Percentiles rank a stretch among this genome's conserved stretches.
Evolutionary conservation across 495 filamentous ascomycete species (phyloP).

Genomic region (Staphylotrichum longicolle): DNA sequence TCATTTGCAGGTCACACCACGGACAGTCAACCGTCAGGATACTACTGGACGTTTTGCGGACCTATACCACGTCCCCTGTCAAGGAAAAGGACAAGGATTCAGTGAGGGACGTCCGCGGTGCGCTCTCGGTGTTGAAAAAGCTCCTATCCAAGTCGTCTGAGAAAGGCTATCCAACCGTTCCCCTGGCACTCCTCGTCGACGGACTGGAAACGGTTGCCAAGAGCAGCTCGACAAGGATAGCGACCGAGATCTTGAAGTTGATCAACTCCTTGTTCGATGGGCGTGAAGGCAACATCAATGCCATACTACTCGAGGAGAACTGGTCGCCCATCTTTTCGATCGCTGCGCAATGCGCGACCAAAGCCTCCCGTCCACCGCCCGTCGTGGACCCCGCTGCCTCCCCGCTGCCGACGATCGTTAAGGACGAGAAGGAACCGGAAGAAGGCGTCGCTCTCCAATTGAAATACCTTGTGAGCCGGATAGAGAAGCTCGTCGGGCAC

Average conservation of each 20-base stretch:
- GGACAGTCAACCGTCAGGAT: slow-evolving; percentile 66
- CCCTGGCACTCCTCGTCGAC: slow-evolving; percentile 55
- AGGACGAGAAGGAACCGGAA: slow-evolving; percentile 32
- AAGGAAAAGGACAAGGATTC: slow-evolving; percentile 54
- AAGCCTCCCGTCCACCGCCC: slow-evolving; percentile 32
- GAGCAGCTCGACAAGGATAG: slow-evolving; percentile 48
- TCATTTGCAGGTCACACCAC: slow-evolving; percentile 75
- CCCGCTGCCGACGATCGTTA: slow-evolving; percentile 12
- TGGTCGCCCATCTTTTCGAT: slow-evolving; percentile 52
- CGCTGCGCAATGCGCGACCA: slow-evolving; percentile 44
- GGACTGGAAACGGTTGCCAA: slow-evolving; percentile 59
- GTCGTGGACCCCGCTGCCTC: slow-evolving; percentile 15
- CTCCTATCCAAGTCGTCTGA: slow-evolving; percentile 56
- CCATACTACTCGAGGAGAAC: slow-evolving; percentile 51
- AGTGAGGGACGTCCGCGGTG: slow-evolving; percentile 61
- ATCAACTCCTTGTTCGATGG: slow-evolving; percentile 51
- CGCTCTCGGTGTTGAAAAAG: slow-evolving; percentile 67
- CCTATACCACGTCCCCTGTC: slow-evolving; percentile 45
- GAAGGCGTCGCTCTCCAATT: slow-evolving; percentile 40
- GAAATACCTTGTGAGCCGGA: slow-evolving; percentile 36
- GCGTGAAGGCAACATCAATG: slow-evolving; percentile 41
- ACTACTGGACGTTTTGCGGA: slow-evolving; percentile 60
- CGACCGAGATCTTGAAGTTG: slow-evolving; percentile 55
- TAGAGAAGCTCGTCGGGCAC: slow-evolving; percentile 44
- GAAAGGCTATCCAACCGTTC: slow-evolving; percentile 62